Evolutionary conservation across 148 eudicot genomes (phyloP), one percentile per base, ranked within the genome.

Genomic region (Drosera capensis): DNA sequence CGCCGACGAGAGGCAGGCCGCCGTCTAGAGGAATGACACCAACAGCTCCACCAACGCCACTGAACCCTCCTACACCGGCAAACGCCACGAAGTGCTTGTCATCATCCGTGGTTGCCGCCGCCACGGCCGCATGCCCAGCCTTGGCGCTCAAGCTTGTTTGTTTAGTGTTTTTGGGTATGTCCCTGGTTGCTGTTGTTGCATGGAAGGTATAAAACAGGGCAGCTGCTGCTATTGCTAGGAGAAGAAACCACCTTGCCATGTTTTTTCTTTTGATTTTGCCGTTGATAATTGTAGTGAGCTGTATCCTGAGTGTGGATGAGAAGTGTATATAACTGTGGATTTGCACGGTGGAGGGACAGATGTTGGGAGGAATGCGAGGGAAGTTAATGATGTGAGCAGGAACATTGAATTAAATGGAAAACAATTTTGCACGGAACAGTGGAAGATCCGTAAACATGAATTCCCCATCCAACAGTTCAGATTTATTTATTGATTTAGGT

Each of bases 41-140:
- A 1, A 40, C 43, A 7, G 11, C 43, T 3, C 20, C 43, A 40
- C 43, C 43, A 15, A 40, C 21, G 3, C 43, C 43, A 40, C 43
- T 21, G 11, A 14, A 40, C 1, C 43, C 43, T 8, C 43, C 43
- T 1, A 40, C 43, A 1, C 43, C 43, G 7, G 19, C 21, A 15
- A 40, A 40, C 19, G 43, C 43, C 13, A 40, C 43, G 43, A 40
- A 40, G 43, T 40, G 43, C 43, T 40, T 40, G 19, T 40, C 43
- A 40, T 40, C 43, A 19, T 40, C 18, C 2, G 43, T 21, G 6
- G 20, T 21, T 2, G 43, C 19, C 2, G 43, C 21, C 5, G 7
- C 43, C 19, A 14, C 11, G 19, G 18, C 2, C 38, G 7, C 38
- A 3, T 34, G n/a, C n/a, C n/a, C n/a, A 8, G 38, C n/a, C n/a